Evolutionary conservation across 108 stramenopile genomes (phyloP).

Genomic region (Stephanodiscus triporus): DNA sequence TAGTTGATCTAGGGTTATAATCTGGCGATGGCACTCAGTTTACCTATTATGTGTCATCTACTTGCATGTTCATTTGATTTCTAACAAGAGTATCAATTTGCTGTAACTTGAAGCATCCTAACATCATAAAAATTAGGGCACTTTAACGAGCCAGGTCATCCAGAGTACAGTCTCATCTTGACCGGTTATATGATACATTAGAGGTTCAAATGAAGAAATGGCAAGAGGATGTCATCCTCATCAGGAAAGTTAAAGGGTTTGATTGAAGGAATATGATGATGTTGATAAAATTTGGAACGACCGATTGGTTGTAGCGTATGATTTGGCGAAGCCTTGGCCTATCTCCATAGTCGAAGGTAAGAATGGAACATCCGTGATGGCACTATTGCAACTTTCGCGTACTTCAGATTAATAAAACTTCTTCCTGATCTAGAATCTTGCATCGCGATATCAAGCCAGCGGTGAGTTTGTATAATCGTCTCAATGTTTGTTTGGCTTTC

Average conservation of each 20-base stretch:
- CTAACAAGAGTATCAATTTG: too few relatives aligned
- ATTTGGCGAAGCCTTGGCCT: constrained; percentile 66
- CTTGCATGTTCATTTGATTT: neutral
- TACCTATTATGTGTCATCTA: neutral
- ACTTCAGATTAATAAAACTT: too few relatives aligned
- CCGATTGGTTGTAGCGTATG: constrained; percentile 67
- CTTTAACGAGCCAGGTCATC: constrained; percentile 31
- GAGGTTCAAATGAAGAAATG: constrained; percentile 63
- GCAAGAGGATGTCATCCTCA: constrained; percentile 21
- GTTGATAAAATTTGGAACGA: constrained; percentile 49
- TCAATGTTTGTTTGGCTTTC: neutral
- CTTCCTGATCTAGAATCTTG: constrained; percentile 16
- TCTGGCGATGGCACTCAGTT: too few relatives aligned
- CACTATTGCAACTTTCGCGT: neutral
- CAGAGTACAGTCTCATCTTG: constrained; percentile 60
- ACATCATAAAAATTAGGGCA: constrained; percentile 52
- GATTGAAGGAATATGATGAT: constrained; percentile 26
- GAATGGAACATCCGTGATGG: neutral
- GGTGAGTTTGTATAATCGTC: constrained; percentile 6
- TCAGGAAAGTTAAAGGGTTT: constrained; percentile 38
- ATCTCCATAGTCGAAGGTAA: constrained; percentile 56
- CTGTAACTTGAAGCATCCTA: constrained; percentile 13
- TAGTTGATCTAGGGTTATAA: constrained; percentile 57
- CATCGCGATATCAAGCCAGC: constrained; percentile 48
- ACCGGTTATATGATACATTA: constrained; percentile 76